Base-by-base conservation (phyloP, 2,329 filamentous ascomycete genomes). In the Septoria linicola region DNA sequence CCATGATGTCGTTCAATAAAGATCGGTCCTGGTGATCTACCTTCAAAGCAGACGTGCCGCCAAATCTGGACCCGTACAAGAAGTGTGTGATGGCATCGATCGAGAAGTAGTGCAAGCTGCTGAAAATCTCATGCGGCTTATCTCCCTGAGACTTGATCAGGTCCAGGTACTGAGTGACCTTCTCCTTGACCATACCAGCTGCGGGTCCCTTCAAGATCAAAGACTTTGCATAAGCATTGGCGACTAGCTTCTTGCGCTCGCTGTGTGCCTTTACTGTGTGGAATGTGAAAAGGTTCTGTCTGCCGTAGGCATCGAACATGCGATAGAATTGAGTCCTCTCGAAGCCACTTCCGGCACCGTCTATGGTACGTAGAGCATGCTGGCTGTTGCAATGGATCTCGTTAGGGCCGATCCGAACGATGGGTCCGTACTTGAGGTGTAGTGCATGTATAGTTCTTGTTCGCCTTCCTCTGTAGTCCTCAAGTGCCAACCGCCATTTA, bases 301-400 rank as follows among this genome's bases (percentile, higher is more conserved):
- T 67, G 0, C 76, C 76, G 42, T 79, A 80, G 0, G 72, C 75
- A 55, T 80, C 76, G 51, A 81, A 81, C 74, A 81, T 80, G 37
- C 73, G 71, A 49, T 81, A 81, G 58, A 80, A 81, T 1, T 44
- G 40, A 0, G 77, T 78, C 32, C 77, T 64, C 34, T 75, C 76
- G 49, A 76, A 81, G 0, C 72, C 72, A 39, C 71, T 76, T 1
- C 79, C 78, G 1, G 78, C 73, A 8, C 78, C 77, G 61, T 82
- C 81, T 17, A 81, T 80, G 0, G 72, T 72, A n/a, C 73, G 70
- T 31, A 80, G 54, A 0, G 78, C 79, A 0, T 71, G 63, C 0
- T 78, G 63, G 25, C 64, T 70, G 52, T 70, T 72, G 59, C 72
- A 73, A 2, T 72, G 68, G 56, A 80, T 63, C 55, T 79, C 75